Base-by-base conservation (phyloP, 1,284 basidiomycete genomes). In the Sutorius eximius region DNA sequence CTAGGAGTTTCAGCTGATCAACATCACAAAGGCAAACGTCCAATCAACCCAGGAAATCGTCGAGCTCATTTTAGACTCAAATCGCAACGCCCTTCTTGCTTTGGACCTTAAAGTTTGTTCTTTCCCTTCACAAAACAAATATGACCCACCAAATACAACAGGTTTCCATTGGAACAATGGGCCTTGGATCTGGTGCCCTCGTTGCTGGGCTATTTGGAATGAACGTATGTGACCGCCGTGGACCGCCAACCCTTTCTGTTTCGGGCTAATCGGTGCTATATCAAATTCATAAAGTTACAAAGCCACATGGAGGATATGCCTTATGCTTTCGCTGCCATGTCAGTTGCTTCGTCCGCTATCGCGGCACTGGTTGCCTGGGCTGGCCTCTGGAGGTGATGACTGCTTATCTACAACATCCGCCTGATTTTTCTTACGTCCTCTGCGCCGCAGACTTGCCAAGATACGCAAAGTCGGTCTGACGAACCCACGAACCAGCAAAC, bases 1-100 rank as follows among this genome's bases (percentile, higher is more conserved):
- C 41, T 46, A 29, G 36, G 38, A 53, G 40, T 36, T 51, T 30
- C 12, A 12, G 22, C 51, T 53, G 29, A 58, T 47, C 36, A 18
- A 36, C 45, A 16, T 40, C 22, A 24, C 48, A 34, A 62, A 95
- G 92, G 82, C 80, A 53, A 97, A 97, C 68, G 93, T 98, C 52
- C 89, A 93, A 75, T 94, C 93, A 16, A 98, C 95, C 0, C 95
- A 98, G 76, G 95, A 98, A 72, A 96, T 98, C 49, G 93, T 97
- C 7, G 96, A 99, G 72, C 81, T 99, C 54, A 95, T 98, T 67
- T 81, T 99, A 45, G 96, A 99, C 71, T 92, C 94, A 54, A 97
- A 97, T 74, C 89, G 96, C 45, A 99, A 99, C 69, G 85, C 91
- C 4, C 78, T 99, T 13, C 79, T 98, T 15, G 92, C 94, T 24